Evolutionary conservation across 306 rosid genomes (phyloP).

Genomic region (Quercus wislizeni): DNA sequence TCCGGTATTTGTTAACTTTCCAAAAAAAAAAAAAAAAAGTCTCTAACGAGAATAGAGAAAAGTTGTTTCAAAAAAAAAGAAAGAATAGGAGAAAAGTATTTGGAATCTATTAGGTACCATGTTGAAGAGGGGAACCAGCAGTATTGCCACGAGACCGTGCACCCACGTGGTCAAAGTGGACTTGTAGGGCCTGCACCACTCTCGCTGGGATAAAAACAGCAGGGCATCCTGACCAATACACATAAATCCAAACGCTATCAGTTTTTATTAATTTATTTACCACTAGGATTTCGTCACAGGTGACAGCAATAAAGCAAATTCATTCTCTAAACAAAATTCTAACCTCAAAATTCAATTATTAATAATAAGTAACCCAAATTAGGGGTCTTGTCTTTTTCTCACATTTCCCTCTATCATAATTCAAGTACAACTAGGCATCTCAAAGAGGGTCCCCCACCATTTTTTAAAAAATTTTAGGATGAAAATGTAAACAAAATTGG

Average conservation of each 20-base stretch:
- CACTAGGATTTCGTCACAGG: background rate
- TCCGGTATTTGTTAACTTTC: background rate
- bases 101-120: slow-evolving; percentile 36
- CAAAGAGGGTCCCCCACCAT: too few relatives aligned
- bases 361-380: background rate
- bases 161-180: slow-evolving; percentile 71
- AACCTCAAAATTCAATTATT: background rate
- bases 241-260: background rate
- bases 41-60: too few relatives aligned
- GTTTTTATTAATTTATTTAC: background rate
- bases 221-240: slow-evolving; percentile 36
- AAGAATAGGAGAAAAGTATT: background rate
- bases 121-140: slow-evolving; percentile 32
- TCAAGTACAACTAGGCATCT: background rate
- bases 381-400: background rate
- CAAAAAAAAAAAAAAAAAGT: too few relatives aligned
- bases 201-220: slow-evolving; percentile 86
- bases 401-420: background rate
- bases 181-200: slow-evolving; percentile 84
- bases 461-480: background rate
- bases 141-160: slow-evolving; percentile 43
- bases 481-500: background rate
- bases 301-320: background rate
- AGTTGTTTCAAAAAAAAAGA: too few relatives aligned
- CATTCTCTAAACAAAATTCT: background rate